Evolutionary conservation across 768 basidiomycete species (phyloP).

Genomic region (Neoboletus subvelutipes): DNA sequence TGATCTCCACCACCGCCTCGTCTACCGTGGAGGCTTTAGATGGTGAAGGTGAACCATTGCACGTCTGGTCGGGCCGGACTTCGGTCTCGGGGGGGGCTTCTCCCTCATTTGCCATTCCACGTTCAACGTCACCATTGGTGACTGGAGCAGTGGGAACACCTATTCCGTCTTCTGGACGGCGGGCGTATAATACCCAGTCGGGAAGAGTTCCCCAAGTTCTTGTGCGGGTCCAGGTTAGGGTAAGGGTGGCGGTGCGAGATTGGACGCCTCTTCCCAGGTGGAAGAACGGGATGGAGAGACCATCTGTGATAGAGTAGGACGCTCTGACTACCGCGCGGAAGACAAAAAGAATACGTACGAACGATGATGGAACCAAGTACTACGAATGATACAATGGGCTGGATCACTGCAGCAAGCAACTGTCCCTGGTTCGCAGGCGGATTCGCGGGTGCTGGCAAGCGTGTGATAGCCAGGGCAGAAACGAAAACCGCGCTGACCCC

Average conservation of each 20-base stretch:
- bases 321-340: background rate
- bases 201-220: constrained; percentile 32
- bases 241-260: constrained; percentile 47
- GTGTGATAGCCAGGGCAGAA: constrained; percentile 65
- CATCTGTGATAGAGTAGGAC: constrained; percentile 42
- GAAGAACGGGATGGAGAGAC: constrained; percentile 70
- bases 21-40: background rate
- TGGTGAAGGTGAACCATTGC: background rate
- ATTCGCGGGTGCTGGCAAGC: constrained; percentile 52
- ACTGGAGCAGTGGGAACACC: background rate
- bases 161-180: constrained; percentile 20
- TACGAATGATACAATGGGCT: constrained; percentile 85
- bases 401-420: constrained; percentile 64
- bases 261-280: constrained; percentile 48
- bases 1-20: background rate
- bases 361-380: constrained; percentile 84
- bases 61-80: background rate
- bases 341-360: constrained; percentile 46
- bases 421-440: constrained; percentile 73
- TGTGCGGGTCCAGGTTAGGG: constrained; percentile 42
- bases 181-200: constrained; percentile 46
- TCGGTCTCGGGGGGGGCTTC: background rate
- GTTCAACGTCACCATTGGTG: constrained; percentile 20
- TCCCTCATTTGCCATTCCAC: constrained; percentile 7
- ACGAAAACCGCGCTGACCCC: constrained; percentile 93